These are phyloP conservation scores for Laburnicola sp. DNA, from an alignment of 2,329 filamentous ascomycete genomes.

Conservation along the genomic window DNA sequence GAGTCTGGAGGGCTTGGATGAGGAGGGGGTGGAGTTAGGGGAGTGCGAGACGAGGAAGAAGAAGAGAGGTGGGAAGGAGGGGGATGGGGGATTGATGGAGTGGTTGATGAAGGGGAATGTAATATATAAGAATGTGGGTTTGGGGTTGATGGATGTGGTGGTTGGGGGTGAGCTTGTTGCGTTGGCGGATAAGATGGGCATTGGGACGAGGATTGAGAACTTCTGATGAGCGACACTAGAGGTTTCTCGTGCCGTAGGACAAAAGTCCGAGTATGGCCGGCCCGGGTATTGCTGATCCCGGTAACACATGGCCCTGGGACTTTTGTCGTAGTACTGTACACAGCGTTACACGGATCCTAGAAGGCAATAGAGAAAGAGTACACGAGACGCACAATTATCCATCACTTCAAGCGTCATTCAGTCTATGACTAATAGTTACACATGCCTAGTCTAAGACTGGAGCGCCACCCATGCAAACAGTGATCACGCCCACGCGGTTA, in stretches of 20 bases:
- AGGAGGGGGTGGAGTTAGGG: slow-evolving; percentile 73
- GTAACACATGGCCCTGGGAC: too few species aligned
- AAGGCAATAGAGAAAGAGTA: too few species aligned
- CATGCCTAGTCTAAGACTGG: background rate
- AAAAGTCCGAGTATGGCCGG: too few species aligned
- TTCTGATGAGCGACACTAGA: slow-evolving; percentile 38
- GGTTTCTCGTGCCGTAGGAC: background rate
- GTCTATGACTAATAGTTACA: background rate
- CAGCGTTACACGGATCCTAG: too few species aligned
- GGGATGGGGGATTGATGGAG: slow-evolving; percentile 52
- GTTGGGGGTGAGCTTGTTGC: slow-evolving; percentile 62
- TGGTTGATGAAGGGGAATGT: slow-evolving; percentile 68
- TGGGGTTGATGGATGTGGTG: slow-evolving; percentile 70
- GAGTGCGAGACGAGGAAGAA: slow-evolving; percentile 72
- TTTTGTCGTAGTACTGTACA: too few species aligned
- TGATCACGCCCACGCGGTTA: background rate
- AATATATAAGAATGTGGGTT: slow-evolving; percentile 70
- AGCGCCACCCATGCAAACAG: slow-evolving; percentile 5
- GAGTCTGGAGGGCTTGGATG: slow-evolving; percentile 54
- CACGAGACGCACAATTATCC: too few species aligned
- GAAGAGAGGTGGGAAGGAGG: slow-evolving; percentile 50
- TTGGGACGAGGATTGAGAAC: slow-evolving; percentile 59
- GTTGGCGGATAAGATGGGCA: slow-evolving; percentile 57
- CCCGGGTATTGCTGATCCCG: too few species aligned
- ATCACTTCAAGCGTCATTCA: background rate